Conservation (phyloP, 1,284 basidiomycete species). For the Pseudozyma tsukubaensis region DNA sequence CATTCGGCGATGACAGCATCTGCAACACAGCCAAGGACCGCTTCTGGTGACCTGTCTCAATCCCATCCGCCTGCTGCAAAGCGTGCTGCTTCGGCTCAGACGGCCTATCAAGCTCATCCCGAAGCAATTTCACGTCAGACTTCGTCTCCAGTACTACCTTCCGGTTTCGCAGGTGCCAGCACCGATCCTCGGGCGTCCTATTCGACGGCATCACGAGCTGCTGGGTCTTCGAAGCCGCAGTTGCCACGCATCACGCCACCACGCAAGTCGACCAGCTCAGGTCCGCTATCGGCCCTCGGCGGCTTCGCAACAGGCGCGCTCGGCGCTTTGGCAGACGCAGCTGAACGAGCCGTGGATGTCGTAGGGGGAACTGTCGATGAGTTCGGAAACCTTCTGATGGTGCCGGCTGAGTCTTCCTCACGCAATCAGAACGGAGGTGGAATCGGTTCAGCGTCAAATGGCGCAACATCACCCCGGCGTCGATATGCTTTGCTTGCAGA, state of each 20-base stretch:
- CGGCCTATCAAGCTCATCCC: slow-evolving; percentile 1
- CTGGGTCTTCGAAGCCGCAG: slow-evolving; percentile 9
- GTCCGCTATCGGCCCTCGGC: slow-evolving; percentile 43
- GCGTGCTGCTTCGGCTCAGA: slow-evolving; percentile 1
- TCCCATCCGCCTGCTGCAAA: not conserved
- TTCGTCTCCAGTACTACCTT: not conserved
- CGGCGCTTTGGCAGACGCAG: slow-evolving; percentile 42
- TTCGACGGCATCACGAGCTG: slow-evolving; percentile 6
- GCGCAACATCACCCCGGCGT: slow-evolving; percentile 28
- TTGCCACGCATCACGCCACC: slow-evolving; percentile 35
- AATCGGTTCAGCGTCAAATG: slow-evolving; percentile 7
- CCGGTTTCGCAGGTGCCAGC: not conserved
- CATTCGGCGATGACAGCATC: not conserved
- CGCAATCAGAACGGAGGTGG: slow-evolving; percentile 6
- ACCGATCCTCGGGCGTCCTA: slow-evolving; percentile 3
- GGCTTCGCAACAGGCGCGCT: slow-evolving; percentile 46
- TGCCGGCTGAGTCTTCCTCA: slow-evolving; percentile 27
- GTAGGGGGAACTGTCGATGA: slow-evolving; percentile 51
- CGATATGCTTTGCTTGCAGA: slow-evolving; percentile 27
- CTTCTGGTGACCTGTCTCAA: not conserved
- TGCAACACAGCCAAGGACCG: not conserved
- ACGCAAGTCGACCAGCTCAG: slow-evolving; percentile 26
- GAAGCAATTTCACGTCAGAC: not conserved
- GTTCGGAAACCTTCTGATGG: slow-evolving; percentile 44
- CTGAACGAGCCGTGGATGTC: slow-evolving; percentile 48